Conservation (phyloP, 2,329 filamentous ascomycete genomes). For the Thelonectria olida region DNA sequence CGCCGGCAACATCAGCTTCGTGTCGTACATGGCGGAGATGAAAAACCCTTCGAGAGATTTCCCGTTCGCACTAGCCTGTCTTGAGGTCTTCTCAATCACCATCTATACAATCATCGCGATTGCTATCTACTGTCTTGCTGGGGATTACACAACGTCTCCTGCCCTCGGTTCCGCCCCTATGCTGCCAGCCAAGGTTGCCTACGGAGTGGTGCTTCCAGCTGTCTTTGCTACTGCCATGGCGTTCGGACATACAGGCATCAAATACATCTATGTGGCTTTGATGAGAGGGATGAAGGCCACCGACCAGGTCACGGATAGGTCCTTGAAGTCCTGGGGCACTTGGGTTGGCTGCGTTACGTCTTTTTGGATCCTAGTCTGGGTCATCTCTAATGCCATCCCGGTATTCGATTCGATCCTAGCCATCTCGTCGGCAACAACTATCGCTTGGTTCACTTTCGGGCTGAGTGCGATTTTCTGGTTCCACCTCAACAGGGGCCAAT, state of each 20-base stretch:
- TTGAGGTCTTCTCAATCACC: slow-evolving; percentile 45
- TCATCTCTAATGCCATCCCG: slow-evolving; percentile 48
- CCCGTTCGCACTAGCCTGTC: slow-evolving; percentile 41
- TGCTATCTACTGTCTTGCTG: slow-evolving; percentile 44
- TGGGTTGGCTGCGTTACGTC: slow-evolving; percentile 45
- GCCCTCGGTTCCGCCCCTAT: slow-evolving; percentile 46
- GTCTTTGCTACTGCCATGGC: slow-evolving; percentile 44
- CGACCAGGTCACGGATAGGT: slow-evolving; percentile 43
- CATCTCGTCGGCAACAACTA: slow-evolving; percentile 46
- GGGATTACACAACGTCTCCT: slow-evolving; percentile 44
- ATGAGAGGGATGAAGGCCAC: slow-evolving; percentile 44
- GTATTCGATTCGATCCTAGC: slow-evolving; percentile 49
- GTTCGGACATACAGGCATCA: slow-evolving; percentile 45
- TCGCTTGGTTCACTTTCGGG: slow-evolving; percentile 49
- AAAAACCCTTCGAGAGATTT: slow-evolving; percentile 44
- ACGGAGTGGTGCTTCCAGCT: slow-evolving; percentile 43
- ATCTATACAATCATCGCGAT: slow-evolving; percentile 46
- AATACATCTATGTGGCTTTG: slow-evolving; percentile 45
- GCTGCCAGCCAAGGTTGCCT: slow-evolving; percentile 44
- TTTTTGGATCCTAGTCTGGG: slow-evolving; percentile 45
- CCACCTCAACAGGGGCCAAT: slow-evolving; percentile 41
- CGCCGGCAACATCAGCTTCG: slow-evolving; percentile 43
- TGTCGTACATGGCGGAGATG: slow-evolving; percentile 48
- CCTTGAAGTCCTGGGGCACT: slow-evolving; percentile 44
- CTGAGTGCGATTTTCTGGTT: slow-evolving; percentile 47